Base-by-base conservation (phyloP, 306 rosid genomes). In the Dryas octopetala region DNA sequence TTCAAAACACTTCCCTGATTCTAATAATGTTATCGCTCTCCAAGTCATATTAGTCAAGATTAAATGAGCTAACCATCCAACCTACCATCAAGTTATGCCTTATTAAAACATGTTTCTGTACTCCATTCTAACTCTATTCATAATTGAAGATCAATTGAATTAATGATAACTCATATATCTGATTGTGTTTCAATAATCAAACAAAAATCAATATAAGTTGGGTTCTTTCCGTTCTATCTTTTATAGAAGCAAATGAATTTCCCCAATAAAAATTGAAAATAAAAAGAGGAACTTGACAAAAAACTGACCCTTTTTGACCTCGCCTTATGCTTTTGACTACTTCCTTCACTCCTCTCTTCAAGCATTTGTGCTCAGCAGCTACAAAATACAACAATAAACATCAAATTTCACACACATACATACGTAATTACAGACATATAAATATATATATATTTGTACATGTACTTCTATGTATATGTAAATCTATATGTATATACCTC, bases 331-430 rank as follows among this genome's bases (percentile, higher is more conserved):
- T 89, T 76, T 96, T 96, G 59, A 92, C 97, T 17, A 96, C 99
- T 78, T 96, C 99, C 77, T 96, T 96, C 3, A 96, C 99, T 50
- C 99, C 99, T 74, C 97, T 90, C 85, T 87, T 96, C 76, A 92
- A 77, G 90, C 99, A 96, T 77, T 92, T 96, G 76, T 90, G 74
- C 49, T 90, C 93, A 68, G 97, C 85, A 80, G 96, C 96, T 95
- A 91, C 45, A 71, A 59, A 0, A 26, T 10, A 23, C 57, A 72
- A 53, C 4, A 70, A 26, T 4, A 13, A 40, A 9, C 17, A 47
- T 60, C 59, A 60, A 61, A 44, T 72, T 57, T 50, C 41, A 7
- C 2, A 14, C 61, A 55, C 6, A 55, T 10, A 7, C 44, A 75
- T 0, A 6, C 8, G 38, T 7, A 63, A 1, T 28, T 9, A 57